A percentile compares a stretch with the other conserved stretches of the same genome.
phyloP scores from a whole-genome alignment of 2,329 filamentous ascomycete genomes.

The Claviceps maximensis region DNA sequence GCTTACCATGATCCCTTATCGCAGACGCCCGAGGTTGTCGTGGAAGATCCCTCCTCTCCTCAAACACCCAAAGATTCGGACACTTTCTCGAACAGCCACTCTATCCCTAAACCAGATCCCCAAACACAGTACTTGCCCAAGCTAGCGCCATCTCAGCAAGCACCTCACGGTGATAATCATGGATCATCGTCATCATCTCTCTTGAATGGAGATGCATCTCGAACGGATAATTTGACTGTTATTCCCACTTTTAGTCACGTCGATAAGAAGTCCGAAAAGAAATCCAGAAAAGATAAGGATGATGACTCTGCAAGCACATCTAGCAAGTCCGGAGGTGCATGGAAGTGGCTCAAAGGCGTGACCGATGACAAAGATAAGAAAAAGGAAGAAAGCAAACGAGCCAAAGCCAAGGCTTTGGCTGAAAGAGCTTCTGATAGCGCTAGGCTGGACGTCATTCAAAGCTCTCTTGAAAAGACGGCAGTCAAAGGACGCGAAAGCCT shows the following conservation, averaged over 20 bases:
- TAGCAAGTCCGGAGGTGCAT: constrained; percentile 56
- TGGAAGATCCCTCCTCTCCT: constrained; percentile 27
- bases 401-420: constrained; percentile 44
- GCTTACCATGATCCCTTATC: constrained; percentile 13
- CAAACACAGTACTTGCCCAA: constrained; percentile 8
- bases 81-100: background rate
- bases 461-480: constrained; percentile 60
- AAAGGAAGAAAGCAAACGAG: constrained; percentile 51
- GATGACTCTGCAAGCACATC: constrained; percentile 45
- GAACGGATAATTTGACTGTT: constrained; percentile 67
- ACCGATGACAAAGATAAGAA: constrained; percentile 53
- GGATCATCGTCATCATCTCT: constrained; percentile 47
- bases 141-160: constrained; percentile 6
- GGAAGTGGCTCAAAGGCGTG: constrained; percentile 70
- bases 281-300: constrained; percentile 60
- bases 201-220: constrained; percentile 50
- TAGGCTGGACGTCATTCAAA: constrained; percentile 74
- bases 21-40: constrained; percentile 12
- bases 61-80: constrained; percentile 4
- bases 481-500: constrained; percentile 67
- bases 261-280: constrained; percentile 63
- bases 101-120: background rate
- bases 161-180: constrained; percentile 16
- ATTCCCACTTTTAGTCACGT: constrained; percentile 60
- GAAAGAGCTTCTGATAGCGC: constrained; percentile 62